phyloP scores from a whole-genome alignment of 2,329 filamentous ascomycete genomes.

The Lecanosticta acicola region DNA sequence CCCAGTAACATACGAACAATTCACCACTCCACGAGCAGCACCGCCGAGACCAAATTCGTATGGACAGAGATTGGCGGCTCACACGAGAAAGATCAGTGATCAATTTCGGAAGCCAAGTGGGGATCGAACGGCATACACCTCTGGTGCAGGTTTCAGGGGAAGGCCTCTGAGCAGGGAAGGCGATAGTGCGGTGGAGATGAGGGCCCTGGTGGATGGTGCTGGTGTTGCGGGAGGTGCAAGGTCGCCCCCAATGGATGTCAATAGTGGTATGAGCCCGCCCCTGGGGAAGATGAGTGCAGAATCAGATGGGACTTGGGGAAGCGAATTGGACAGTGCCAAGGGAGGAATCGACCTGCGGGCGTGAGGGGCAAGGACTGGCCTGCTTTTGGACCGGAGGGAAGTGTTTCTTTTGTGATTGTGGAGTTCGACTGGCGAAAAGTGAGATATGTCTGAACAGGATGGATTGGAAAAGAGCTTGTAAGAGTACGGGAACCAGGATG shows the following conservation, averaged over 20 bases:
- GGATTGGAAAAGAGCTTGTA: not conserved
- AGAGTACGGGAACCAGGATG: not conserved
- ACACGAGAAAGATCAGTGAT: conserved; percentile 2
- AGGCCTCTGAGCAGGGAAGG: not conserved
- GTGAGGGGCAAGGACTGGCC: not conserved
- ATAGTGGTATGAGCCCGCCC: not conserved
- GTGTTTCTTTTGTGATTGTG: not conserved
- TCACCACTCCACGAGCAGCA: conserved; percentile 26
- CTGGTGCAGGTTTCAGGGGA: not conserved
- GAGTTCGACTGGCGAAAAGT: not conserved
- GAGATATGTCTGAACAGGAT: not conserved
- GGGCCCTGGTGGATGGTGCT: conserved; percentile 1
- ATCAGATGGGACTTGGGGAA: conserved; percentile 1
- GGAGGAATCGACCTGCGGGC: not conserved
- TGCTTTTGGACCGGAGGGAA: not conserved
- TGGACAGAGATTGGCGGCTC: not conserved
- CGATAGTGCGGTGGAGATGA: conserved; percentile 5
- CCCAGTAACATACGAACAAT: conserved; percentile 24
- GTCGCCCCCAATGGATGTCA: not conserved
- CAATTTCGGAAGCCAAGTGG: not conserved
- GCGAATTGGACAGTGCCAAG: not conserved
- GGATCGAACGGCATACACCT: not conserved
- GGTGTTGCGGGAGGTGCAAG: not conserved
- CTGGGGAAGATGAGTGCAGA: not conserved
- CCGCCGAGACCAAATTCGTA: conserved; percentile 4